Base-by-base conservation (phyloP, 2,329 filamentous ascomycete species). In the Macrophomina pseudophaseolina region DNA sequence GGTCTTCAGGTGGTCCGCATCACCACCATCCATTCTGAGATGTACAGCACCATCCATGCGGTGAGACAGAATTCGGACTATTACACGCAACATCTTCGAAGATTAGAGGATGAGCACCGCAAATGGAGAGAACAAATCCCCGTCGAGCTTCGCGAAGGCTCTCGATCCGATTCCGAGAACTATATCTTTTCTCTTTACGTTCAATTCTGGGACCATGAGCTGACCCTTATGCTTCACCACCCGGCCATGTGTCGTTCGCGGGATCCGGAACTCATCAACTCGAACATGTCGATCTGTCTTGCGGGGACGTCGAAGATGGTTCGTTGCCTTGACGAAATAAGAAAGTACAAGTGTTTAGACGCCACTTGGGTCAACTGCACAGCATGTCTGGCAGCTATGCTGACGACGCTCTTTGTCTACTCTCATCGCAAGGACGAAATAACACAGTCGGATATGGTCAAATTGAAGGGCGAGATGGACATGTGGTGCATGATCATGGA, bases 361-460 rank as follows among this genome's bases (percentile, higher is more conserved):
- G 91, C 90, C 1, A 92, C 91, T 0, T 94, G 91, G 90, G 91
- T 91, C 71, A 89, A 90, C 56, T 84, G 88, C 58, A 89, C 91
- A 0, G 85, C 91, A 5, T 92, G 91, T 72, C 84, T 91, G 12
- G 87, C 90, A 51, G 90, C 90, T 32, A 88, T 92, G 66, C 91
- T 93, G 71, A 91, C 90, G 0, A 88, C 86, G 14, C 80, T 94
- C 0, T 91, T 91, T 54, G 86, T 87, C 1, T 85, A 89, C 65
- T 91, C 88, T 81, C 86, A 92, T 73, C 85, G 89, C 56, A 84
- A 89, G 35, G 86, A 87, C 58, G 82, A 86, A 9, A 86, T 87
- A 11, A 87, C 85, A 0, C 78, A 82, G 0, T 81, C 82, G 1
- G 87, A 91, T 66, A 79, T 93, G 64, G 80, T 83, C 16, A 78